Percentiles rank a stretch among this genome's conserved stretches.
Conservation (phyloP, 371 early-diverging fungal species). For the Syncephalastrum racemosum region DNA sequence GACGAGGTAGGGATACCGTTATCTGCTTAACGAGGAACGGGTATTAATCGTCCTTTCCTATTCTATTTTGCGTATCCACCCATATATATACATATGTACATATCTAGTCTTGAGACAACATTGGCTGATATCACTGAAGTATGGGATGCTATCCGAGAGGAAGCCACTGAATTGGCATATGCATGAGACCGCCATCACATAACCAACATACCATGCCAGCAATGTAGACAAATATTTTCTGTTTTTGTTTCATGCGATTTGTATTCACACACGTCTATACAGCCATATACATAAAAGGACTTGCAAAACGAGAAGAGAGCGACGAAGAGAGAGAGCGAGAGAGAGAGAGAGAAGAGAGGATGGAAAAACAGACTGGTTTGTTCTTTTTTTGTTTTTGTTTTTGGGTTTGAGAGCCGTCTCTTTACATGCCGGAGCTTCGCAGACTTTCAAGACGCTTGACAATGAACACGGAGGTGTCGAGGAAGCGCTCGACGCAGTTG, state of each 20-base stretch:
- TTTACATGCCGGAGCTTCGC: constrained; percentile 26
- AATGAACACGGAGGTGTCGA: constrained; percentile 74
- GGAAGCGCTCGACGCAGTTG: constrained; percentile 83
- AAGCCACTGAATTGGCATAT: constrained; percentile 29
- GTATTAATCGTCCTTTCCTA: not conserved
- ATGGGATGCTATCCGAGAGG: constrained; percentile 46
- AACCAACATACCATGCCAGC: too few relatives aligned
- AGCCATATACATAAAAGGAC: too few relatives aligned
- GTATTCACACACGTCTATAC: too few relatives aligned
- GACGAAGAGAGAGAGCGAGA: too few relatives aligned
- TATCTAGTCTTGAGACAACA: constrained; percentile 14
- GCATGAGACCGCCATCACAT: not conserved
- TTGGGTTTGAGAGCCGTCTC: not conserved
- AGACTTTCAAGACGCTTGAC: constrained; percentile 66
- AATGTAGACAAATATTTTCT: too few relatives aligned
- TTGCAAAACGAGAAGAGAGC: too few relatives aligned
- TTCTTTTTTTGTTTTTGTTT: too few relatives aligned
- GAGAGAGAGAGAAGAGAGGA: too few relatives aligned
- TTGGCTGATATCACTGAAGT: constrained; percentile 32
- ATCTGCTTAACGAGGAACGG: not conserved
- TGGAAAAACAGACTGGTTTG: too few relatives aligned
- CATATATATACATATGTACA: not conserved
- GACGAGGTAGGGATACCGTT: constrained; percentile 19
- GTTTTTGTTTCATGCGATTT: too few relatives aligned
- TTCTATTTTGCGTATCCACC: not conserved